Conservation (phyloP, 495 filamentous ascomycete genomes). For the Neurospora tetrasperma region DNA sequence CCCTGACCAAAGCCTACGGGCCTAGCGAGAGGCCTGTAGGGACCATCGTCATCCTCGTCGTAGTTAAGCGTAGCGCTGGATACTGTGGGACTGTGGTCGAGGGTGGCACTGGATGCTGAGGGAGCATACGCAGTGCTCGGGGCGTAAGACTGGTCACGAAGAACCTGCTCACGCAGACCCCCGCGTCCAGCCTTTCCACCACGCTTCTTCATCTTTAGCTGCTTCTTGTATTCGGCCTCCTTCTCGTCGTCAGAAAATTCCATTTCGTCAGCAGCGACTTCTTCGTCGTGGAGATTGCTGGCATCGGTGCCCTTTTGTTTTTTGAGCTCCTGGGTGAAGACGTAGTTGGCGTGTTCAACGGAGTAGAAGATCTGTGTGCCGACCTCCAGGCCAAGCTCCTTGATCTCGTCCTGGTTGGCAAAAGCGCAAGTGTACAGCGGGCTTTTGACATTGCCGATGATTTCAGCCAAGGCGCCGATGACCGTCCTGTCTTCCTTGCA, state of each 20-base stretch:
- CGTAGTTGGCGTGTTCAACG: conserved; percentile 59
- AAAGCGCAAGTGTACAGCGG: conserved; percentile 75
- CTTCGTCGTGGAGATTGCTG: conserved; percentile 88
- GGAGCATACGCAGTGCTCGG: not conserved
- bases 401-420: conserved; percentile 51
- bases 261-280: conserved; percentile 71
- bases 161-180: conserved; percentile 9
- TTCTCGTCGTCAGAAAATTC: conserved; percentile 96
- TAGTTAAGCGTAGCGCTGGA: conserved; percentile 26
- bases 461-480: conserved; percentile 71
- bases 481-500: conserved; percentile 66
- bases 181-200: conserved; percentile 25
- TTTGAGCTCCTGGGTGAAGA: conserved; percentile 74
- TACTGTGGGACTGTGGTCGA: conserved; percentile 9
- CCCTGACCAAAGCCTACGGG: conserved; percentile 44
- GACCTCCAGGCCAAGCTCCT: conserved; percentile 48
- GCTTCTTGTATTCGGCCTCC: conserved; percentile 68
- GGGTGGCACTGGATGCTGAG: conserved; percentile 22
- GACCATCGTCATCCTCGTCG: conserved; percentile 57
- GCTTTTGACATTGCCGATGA: conserved; percentile 68
- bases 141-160: not conserved
- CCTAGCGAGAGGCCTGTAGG: conserved; percentile 58
- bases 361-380: conserved; percentile 72
- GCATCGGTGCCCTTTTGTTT: conserved; percentile 78
- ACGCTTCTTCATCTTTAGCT: conserved; percentile 52